These are phyloP conservation scores for Patellifolia procumbens DNA, from an alignment of 179 eudicot species.

Conservation along the genomic window DNA sequence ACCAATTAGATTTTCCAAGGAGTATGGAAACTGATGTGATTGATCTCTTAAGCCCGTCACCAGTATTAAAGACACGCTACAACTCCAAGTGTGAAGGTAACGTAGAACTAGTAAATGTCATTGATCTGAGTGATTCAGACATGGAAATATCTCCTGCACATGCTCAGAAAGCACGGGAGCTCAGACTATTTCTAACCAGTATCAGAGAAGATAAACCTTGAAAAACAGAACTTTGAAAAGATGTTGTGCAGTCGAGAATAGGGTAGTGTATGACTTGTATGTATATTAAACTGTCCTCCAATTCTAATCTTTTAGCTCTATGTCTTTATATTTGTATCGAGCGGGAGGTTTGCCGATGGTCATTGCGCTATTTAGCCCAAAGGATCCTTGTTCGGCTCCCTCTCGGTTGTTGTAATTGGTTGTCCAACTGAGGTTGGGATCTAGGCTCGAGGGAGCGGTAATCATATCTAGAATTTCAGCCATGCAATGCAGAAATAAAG, in stretches of 20 bases:
- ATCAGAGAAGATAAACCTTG: constrained; percentile 42
- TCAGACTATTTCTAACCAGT: constrained; percentile 62
- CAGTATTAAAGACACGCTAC: constrained; percentile 23
- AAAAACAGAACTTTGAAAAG: not conserved
- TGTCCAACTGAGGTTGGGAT: not conserved
- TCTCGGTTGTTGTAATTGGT: not conserved
- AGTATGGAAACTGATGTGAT: constrained; percentile 45
- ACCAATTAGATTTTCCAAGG: constrained; percentile 16
- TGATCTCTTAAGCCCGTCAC: constrained; percentile 74
- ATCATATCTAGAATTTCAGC: not conserved
- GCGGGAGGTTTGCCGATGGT: not conserved
- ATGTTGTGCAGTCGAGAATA: not conserved
- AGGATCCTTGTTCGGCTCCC: not conserved
- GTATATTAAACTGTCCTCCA: not conserved
- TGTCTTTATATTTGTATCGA: constrained; percentile 6
- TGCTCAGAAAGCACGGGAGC: constrained; percentile 57
- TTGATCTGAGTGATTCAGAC: constrained; percentile 75
- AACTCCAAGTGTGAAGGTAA: constrained; percentile 42
- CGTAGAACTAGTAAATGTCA: constrained; percentile 40
- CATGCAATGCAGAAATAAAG: not conserved
- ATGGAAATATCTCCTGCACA: constrained; percentile 67
- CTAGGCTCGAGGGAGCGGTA: not conserved
- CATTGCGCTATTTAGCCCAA: no score
- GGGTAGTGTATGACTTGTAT: no score
- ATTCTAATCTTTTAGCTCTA: not conserved